Evolutionary conservation across 371 early-diverging fungal genomes (phyloP).

Genomic region (Apophysomyces trapeziformis): DNA sequence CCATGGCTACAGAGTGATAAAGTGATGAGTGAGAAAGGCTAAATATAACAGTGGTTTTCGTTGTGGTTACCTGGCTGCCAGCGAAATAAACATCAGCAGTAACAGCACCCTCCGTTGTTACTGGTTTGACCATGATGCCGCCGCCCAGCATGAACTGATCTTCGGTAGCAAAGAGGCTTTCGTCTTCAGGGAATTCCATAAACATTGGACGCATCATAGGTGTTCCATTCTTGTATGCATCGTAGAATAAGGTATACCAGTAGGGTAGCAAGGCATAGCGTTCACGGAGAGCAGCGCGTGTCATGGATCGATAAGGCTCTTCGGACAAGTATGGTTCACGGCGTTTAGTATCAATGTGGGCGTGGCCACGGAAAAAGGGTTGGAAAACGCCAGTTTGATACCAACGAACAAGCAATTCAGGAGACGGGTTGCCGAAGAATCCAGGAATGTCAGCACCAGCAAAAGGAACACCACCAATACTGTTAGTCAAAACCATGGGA

Average conservation of each 20-base stretch:
- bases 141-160: constrained; percentile 86
- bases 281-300: constrained; percentile 72
- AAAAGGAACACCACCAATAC: constrained; percentile 79
- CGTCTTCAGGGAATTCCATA: constrained; percentile 80
- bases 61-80: constrained; percentile 35
- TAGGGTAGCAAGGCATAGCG: constrained; percentile 83
- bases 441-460: constrained; percentile 93
- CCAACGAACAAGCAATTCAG: constrained; percentile 86
- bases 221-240: constrained; percentile 65
- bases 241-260: constrained; percentile 83
- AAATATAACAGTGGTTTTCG: not conserved
- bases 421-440: constrained; percentile 87
- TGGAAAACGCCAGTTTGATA: constrained; percentile 90
- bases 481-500: constrained; percentile 83
- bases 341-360: constrained; percentile 93
- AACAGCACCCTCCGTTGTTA: constrained; percentile 58
- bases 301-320: constrained; percentile 72
- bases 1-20: constrained; percentile 59
- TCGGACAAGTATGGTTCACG: constrained; percentile 96
- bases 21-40: not conserved
- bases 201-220: constrained; percentile 89
- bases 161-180: constrained; percentile 71
- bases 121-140: constrained; percentile 79
- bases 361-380: constrained; percentile 94
- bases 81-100: constrained; percentile 75